Conservation (phyloP, 2,329 filamentous ascomycete genomes). For the Paracorniculantispora psalliotae region DNA sequence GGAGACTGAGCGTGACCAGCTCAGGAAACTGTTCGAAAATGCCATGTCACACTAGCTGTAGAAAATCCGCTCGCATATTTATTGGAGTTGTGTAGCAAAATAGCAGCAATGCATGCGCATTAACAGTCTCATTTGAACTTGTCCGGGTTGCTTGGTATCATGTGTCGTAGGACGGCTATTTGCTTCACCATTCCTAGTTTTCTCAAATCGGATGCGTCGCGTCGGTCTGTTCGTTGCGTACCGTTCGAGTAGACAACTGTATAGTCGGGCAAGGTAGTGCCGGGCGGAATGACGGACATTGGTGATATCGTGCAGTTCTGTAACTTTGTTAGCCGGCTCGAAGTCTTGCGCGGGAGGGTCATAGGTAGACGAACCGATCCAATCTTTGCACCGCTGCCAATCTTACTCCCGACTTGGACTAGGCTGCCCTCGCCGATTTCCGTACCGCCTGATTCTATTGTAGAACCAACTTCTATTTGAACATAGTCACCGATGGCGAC, state of each 20-base stretch:
- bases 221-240: slow-evolving; percentile 51
- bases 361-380: slow-evolving; percentile 48
- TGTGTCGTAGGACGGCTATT: slow-evolving; percentile 59
- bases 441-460: slow-evolving; percentile 59
- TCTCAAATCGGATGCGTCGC: slow-evolving; percentile 57
- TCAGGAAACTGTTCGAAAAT: slow-evolving; percentile 63
- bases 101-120: background rate
- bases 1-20: slow-evolving; percentile 65
- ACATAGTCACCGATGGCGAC: slow-evolving; percentile 57
- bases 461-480: slow-evolving; percentile 54
- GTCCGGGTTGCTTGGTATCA: slow-evolving; percentile 60
- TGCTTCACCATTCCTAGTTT: slow-evolving; percentile 62
- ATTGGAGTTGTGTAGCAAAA: slow-evolving; percentile 1
- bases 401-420: slow-evolving; percentile 54
- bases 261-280: slow-evolving; percentile 57
- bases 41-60: slow-evolving; percentile 38
- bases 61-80: background rate
- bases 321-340: slow-evolving; percentile 19
- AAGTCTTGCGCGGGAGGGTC: background rate
- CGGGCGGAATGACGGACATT: slow-evolving; percentile 52
- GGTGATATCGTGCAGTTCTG: slow-evolving; percentile 66
- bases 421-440: slow-evolving; percentile 56
- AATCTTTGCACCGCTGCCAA: slow-evolving; percentile 56
- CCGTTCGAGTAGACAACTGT: slow-evolving; percentile 67
- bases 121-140: slow-evolving; percentile 34